These are phyloP conservation scores for Ogataea neopini DNA, from an alignment of 805 yeast species.

Conservation along the genomic window DNA sequence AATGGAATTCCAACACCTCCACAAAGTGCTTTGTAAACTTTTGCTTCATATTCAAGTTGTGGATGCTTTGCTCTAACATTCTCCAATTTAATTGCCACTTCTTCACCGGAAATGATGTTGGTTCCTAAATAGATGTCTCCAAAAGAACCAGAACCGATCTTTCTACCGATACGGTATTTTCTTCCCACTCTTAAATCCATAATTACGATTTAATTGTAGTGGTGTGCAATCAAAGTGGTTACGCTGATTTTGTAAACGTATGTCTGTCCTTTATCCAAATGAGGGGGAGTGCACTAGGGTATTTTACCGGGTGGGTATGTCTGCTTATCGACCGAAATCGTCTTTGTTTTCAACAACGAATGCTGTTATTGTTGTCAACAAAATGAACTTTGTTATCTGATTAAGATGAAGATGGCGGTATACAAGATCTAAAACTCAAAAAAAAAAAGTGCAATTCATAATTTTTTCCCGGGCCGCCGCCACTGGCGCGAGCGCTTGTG, in stretches of 20 bases:
- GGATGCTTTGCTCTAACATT: slow-evolving; percentile 91
- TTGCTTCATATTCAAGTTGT: slow-evolving; percentile 94
- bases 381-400: not conserved
- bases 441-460: slow-evolving; percentile 3
- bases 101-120: slow-evolving; percentile 93
- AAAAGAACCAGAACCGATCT: slow-evolving; percentile 95
- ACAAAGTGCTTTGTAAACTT: slow-evolving; percentile 89
- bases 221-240: not conserved
- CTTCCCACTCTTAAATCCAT: slow-evolving; percentile 87
- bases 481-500: not conserved
- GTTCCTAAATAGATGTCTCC: slow-evolving; percentile 96
- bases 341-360: not conserved
- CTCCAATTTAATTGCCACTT: slow-evolving; percentile 95
- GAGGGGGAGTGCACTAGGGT: not conserved
- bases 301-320: slow-evolving; percentile 4
- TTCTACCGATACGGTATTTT: slow-evolving; percentile 90
- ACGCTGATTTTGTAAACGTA: not conserved
- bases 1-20: slow-evolving; percentile 98
- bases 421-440: slow-evolving; percentile 13
- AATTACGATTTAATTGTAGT: not conserved
- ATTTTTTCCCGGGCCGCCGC: slow-evolving; percentile 7
- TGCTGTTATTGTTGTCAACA: not conserved
- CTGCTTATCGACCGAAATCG: slow-evolving; percentile 8
- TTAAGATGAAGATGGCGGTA: slow-evolving; percentile 20
- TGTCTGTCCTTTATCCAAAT: slow-evolving; percentile 1